phyloP scores from a whole-genome alignment of 164 flowering plant species.

The Stephania yunnanensis region DNA sequence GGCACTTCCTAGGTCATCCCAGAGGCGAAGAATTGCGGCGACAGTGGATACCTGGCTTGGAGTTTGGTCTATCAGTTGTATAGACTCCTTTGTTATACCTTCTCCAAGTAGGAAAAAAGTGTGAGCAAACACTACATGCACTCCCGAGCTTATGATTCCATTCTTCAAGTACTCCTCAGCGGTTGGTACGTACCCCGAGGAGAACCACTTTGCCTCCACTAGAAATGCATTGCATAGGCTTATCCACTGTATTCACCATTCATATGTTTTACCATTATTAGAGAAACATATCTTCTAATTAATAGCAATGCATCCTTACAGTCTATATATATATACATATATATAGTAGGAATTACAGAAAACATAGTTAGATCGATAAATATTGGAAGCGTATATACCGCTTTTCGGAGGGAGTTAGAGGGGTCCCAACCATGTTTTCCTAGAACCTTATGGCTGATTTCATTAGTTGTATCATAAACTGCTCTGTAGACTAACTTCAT shows the following conservation, averaged over 20 bases:
- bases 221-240: slow-evolving; percentile 43
- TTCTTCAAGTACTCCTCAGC: slow-evolving; percentile 35
- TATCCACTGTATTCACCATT: slow-evolving; percentile 36
- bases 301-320: too few species aligned
- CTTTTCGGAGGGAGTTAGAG: neutral
- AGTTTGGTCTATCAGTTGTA: slow-evolving; percentile 16
- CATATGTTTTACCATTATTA: too few species aligned
- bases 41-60: slow-evolving; percentile 25
- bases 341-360: too few species aligned
- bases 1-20: slow-evolving; percentile 63
- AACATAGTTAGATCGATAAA: too few species aligned
- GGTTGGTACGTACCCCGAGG: slow-evolving; percentile 25
- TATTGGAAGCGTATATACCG: too few species aligned
- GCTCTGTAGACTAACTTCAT: slow-evolving; percentile 17
- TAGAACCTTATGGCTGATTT: neutral
- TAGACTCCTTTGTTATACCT: slow-evolving; percentile 16
- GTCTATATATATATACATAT: too few species aligned
- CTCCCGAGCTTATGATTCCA: slow-evolving; percentile 38
- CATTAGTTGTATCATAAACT: neutral
- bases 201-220: slow-evolving; percentile 53
- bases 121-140: slow-evolving; percentile 34
- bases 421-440: slow-evolving; percentile 1
- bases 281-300: too few species aligned
- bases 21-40: slow-evolving; percentile 48
- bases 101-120: slow-evolving; percentile 45